phyloP scores from a whole-genome alignment of 164 flowering plant species.

The Vitis rotundifolia region DNA sequence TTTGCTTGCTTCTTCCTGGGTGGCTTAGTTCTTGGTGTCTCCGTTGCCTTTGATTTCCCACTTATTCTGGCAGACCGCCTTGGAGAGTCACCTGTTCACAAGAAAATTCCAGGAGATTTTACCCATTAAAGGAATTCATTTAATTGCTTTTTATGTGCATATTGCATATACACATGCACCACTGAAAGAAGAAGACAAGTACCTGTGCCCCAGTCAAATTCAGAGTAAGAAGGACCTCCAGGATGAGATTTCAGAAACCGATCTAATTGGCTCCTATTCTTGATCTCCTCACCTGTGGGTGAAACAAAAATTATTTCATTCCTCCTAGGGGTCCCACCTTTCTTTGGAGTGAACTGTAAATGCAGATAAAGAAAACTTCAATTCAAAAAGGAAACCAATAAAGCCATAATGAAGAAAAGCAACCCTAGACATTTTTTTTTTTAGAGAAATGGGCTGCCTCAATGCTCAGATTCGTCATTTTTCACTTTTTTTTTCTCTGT shows the following conservation, averaged over 20 bases:
- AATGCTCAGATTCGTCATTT: too few species aligned
- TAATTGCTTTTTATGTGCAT: background rate
- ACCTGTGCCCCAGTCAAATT: conserved; percentile 50
- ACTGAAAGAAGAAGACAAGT: conserved; percentile 27
- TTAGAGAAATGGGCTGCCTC: too few species aligned
- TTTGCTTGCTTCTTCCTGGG: conserved; percentile 39
- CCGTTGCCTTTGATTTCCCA: conserved; percentile 42
- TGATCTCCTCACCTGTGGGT: conserved; percentile 59
- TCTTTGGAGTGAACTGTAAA: too few species aligned
- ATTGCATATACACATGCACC: background rate
- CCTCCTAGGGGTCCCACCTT: too few species aligned
- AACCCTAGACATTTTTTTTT: too few species aligned
- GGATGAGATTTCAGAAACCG: conserved; percentile 49
- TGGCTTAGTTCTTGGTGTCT: conserved; percentile 36
- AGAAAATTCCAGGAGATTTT: background rate
- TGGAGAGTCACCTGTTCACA: conserved; percentile 45
- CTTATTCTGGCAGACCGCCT: conserved; percentile 56
- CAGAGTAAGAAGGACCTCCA: conserved; percentile 41
- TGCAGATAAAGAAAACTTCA: too few species aligned
- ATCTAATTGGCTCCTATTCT: conserved; percentile 37
- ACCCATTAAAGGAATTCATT: background rate
- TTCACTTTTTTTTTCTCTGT: too few species aligned
- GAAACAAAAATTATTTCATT: conserved; percentile 31
- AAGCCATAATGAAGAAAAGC: too few species aligned
- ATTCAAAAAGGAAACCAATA: too few species aligned